These are phyloP conservation scores for Oenanthe sinensis DNA, from an alignment of 129 eudicot species.

Conservation along the genomic window DNA sequence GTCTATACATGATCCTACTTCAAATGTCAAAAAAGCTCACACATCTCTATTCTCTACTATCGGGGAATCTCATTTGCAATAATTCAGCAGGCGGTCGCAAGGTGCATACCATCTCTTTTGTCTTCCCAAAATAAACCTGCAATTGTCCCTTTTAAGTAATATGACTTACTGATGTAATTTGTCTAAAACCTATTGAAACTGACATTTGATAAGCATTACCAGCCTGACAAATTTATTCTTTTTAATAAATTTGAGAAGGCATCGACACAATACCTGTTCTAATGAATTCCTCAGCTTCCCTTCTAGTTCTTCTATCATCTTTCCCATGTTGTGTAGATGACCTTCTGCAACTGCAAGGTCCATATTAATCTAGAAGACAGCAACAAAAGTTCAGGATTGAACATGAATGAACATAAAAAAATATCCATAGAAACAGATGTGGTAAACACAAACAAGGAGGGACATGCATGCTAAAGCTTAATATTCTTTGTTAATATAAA, in stretches of 20 bases:
- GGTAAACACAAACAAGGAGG: background rate
- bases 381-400: background rate
- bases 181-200: background rate
- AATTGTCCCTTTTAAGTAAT: background rate
- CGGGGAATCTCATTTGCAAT: constrained; percentile 49
- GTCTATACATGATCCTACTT: background rate
- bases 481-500: background rate
- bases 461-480: background rate
- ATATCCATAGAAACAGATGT: background rate
- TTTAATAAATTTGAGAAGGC: too few relatives aligned
- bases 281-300: constrained; percentile 87
- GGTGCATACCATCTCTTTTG: constrained; percentile 97
- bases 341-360: constrained; percentile 80
- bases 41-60: constrained; percentile 44
- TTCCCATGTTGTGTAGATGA: constrained; percentile 97
- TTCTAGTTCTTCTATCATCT: constrained; percentile 96
- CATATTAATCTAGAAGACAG: constrained; percentile 61
- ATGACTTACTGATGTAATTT: background rate
- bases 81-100: constrained; percentile 80
- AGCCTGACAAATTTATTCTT: background rate
- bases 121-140: constrained; percentile 98
- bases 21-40: background rate
- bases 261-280: constrained; percentile 61
- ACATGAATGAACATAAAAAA: background rate
- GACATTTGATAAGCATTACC: background rate